These are phyloP conservation scores for Teunomyces barrocoloradensis DNA, from an alignment of 805 yeast species.

Conservation along the genomic window DNA sequence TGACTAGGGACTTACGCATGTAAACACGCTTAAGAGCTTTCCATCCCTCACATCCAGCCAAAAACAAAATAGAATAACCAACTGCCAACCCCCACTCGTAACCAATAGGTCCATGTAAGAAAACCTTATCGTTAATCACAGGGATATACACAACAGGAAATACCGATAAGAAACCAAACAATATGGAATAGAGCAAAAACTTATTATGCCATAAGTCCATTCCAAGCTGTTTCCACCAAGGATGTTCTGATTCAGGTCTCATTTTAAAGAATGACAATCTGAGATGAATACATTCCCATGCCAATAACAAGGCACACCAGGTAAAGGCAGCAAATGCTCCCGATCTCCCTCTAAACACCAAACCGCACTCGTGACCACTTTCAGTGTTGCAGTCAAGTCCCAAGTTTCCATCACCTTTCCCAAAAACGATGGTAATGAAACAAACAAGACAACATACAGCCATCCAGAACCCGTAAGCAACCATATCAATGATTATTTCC, in stretches of 20 bases:
- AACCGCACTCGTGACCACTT: conserved; percentile 20
- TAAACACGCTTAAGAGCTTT: conserved; percentile 40
- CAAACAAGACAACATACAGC: conserved; percentile 39
- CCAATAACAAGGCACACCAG: conserved; percentile 40
- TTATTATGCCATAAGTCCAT: conserved; percentile 35
- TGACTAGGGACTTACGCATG: conserved; percentile 16
- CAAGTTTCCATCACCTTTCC: conserved; percentile 38
- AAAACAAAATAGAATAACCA: conserved; percentile 28
- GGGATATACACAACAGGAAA: conserved; percentile 43
- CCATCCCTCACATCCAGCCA: conserved; percentile 36
- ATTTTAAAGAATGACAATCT: conserved; percentile 32
- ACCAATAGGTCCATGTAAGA: conserved; percentile 36
- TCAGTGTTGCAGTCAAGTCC: conserved; percentile 36
- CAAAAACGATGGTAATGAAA: conserved; percentile 37
- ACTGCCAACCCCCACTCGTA: conserved; percentile 41
- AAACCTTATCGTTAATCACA: conserved; percentile 38
- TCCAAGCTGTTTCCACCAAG: conserved; percentile 38
- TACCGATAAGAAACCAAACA: conserved; percentile 34
- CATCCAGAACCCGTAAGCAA: conserved; percentile 42
- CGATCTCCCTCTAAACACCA: conserved; percentile 38
- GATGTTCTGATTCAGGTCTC: conserved; percentile 34
- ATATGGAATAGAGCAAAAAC: conserved; percentile 37
- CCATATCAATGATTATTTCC: conserved; percentile 42
- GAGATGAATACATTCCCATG: conserved; percentile 42
- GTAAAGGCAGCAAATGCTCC: conserved; percentile 40